A percentile compares a stretch with the other conserved stretches of the same genome.
Conservation (phyloP, 805 yeast genomes). For the Saccharomycopsis fibuligera region DNA sequence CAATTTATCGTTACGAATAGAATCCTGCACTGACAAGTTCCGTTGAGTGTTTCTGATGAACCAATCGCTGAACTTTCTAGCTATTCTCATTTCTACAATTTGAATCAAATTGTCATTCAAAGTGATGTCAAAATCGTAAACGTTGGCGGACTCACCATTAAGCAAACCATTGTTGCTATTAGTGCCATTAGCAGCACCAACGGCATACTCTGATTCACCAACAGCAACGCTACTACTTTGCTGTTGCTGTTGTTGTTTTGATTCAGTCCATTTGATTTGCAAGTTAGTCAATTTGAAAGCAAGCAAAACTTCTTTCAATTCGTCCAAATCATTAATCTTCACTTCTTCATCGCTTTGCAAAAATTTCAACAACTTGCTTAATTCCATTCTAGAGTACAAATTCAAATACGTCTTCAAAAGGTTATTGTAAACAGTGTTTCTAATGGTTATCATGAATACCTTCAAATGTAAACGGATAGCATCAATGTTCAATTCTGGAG, state of each 20-base stretch:
- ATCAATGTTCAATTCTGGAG: slow-evolving; percentile 30
- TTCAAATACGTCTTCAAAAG: slow-evolving; percentile 40
- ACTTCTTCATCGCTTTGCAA: slow-evolving; percentile 31
- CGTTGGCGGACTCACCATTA: slow-evolving; percentile 35
- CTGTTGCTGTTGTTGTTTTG: slow-evolving; percentile 25
- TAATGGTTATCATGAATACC: slow-evolving; percentile 38
- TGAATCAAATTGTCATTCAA: slow-evolving; percentile 36
- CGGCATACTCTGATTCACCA: slow-evolving; percentile 7
- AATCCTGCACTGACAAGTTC: slow-evolving; percentile 40
- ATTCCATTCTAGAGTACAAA: slow-evolving; percentile 40
- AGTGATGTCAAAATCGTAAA: slow-evolving; percentile 40
- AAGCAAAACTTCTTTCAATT: slow-evolving; percentile 34
- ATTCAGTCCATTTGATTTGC: slow-evolving; percentile 37
- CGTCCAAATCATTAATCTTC: slow-evolving; percentile 30
- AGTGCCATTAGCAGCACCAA: slow-evolving; percentile 1
- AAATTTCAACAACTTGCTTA: slow-evolving; percentile 37
- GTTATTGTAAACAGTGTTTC: slow-evolving; percentile 33
- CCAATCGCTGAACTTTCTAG: slow-evolving; percentile 45
- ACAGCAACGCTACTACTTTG: not conserved
- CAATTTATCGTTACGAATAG: slow-evolving; percentile 4
- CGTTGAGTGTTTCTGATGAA: slow-evolving; percentile 41
- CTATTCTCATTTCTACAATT: slow-evolving; percentile 39
- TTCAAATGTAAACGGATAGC: slow-evolving; percentile 38
- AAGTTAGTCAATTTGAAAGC: slow-evolving; percentile 40
- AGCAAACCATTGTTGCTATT: slow-evolving; percentile 26